Evolutionary conservation across 2,329 filamentous ascomycete genomes (phyloP), one percentile per base, ranked within the genome.

Genomic region (Curvularia sp.): DNA sequence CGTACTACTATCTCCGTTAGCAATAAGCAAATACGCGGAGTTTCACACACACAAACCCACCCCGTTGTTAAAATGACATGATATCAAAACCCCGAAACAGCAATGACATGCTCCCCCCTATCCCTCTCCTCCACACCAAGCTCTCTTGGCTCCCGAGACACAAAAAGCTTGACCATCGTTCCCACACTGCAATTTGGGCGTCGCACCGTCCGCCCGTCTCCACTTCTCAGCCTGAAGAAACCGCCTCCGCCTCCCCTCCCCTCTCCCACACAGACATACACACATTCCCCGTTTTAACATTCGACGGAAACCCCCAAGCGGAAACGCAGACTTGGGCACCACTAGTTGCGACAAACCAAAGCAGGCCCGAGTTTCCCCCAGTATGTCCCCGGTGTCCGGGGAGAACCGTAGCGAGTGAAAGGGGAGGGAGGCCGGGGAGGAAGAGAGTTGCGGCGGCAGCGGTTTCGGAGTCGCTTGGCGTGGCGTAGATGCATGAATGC

Each of bases 121-220:
- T 23, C 23, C 32, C 25, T n/a, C 32, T 28, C 50, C 28, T 34
- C 25, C 21, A 21, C 43, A 38, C 27, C 60, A 54, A 60, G 60
- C 54, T 32, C 38, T 34, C 64, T 68, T 69, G 60, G 64, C 64
- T 57, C 57, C 51, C 49, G 59, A 65, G 54, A 69, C 65, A 55
- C 32, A 36, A 54, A 51, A 67, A 65, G 67, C 67, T 68, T 68
- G 64, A 66, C 55, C 46, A 54, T 23, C 10, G 38, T 32, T 42
- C 28, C 32, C 41, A 25, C 18, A 45, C 43, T 27, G 36, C 47
- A 30, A 46, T 5, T 5, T 36, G 15, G 15, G 43, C 30, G 48
- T 52, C 47, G 34, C 49, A 53, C 21, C 21, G 27, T 53, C 41
- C 54, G 32, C 25, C 10, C 6, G 25, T 4, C 28, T 10, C 45